phyloP scores from a whole-genome alignment of 148 eudicot species.

The Fallopia convolvulus region DNA sequence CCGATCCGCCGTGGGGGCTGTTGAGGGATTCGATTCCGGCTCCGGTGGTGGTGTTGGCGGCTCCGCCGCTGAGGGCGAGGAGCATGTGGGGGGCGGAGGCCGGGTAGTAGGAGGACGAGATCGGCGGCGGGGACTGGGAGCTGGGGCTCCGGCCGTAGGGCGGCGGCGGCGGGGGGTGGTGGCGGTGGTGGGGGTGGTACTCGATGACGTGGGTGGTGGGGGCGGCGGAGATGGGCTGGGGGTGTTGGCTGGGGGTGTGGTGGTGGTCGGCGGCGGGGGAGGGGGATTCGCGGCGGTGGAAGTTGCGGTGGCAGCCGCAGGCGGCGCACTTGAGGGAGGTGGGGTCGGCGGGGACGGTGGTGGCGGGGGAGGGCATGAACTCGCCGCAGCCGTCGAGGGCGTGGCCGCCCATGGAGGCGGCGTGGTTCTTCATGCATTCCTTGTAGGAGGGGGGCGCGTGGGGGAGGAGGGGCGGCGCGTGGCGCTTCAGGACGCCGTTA shows the following conservation, averaged over 20 bases:
- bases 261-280: slow-evolving; percentile 33
- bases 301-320: slow-evolving; percentile 79
- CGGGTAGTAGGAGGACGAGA: slow-evolving; percentile 71
- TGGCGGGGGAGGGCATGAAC: slow-evolving; percentile 52
- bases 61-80: slow-evolving; percentile 45
- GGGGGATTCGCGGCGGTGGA: slow-evolving; percentile 54
- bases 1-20: slow-evolving; percentile 2
- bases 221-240: neutral
- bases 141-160: slow-evolving; percentile 29
- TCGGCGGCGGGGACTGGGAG: slow-evolving; percentile 77
- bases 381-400: slow-evolving; percentile 85
- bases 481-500: slow-evolving; percentile 64
- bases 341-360: slow-evolving; percentile 38
- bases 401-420: slow-evolving; percentile 58
- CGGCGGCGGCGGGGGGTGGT: slow-evolving; percentile 59
- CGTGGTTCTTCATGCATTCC: slow-evolving; percentile 76
- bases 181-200: slow-evolving; percentile 68
- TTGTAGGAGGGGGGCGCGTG: slow-evolving; percentile 30
- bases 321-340: slow-evolving; percentile 68
- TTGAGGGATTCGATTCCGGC: neutral
- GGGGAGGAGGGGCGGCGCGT: slow-evolving; percentile 20
- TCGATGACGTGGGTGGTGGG: slow-evolving; percentile 33
- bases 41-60: neutral
- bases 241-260: too few species aligned
- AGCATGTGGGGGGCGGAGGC: slow-evolving; percentile 75